Conservation (phyloP, 768 basidiomycete species). For the Tricholoma sp. region DNA sequence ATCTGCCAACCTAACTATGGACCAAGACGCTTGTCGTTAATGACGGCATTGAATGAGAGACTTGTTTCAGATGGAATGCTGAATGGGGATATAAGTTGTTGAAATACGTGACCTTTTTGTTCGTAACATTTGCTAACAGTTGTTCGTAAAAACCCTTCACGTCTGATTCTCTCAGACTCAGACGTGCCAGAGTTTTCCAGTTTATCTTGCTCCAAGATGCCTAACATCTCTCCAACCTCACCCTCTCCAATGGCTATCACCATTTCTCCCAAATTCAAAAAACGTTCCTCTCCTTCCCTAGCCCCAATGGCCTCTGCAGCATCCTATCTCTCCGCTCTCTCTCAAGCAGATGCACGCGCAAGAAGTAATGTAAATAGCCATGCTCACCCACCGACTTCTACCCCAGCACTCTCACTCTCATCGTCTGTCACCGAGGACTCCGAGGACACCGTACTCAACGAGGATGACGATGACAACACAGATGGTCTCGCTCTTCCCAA, state of each 20-base stretch:
- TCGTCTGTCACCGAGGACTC: slow-evolving; percentile 67
- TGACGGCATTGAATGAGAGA: too few species aligned
- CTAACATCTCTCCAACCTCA: slow-evolving; percentile 17
- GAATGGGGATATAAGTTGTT: not conserved
- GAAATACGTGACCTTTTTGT: not conserved
- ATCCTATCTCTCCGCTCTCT: slow-evolving; percentile 39
- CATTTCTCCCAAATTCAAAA: slow-evolving; percentile 57
- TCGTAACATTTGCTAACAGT: too few species aligned
- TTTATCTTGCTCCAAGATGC: slow-evolving; percentile 6
- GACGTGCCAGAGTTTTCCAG: not conserved
- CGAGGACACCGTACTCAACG: slow-evolving; percentile 60
- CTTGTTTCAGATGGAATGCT: not conserved
- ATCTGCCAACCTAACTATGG: too few species aligned
- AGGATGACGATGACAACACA: slow-evolving; percentile 43
- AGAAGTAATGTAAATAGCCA: slow-evolving; percentile 29
- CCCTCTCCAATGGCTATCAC: slow-evolving; percentile 64
- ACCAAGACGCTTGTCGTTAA: too few species aligned
- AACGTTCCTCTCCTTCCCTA: slow-evolving; percentile 33
- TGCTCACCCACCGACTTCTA: slow-evolving; percentile 47
- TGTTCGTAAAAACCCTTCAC: too few species aligned
- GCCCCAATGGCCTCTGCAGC: slow-evolving; percentile 34
- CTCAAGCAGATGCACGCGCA: slow-evolving; percentile 59
- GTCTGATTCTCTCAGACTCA: too few species aligned
- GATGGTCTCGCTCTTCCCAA: slow-evolving; percentile 58
- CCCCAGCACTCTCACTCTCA: slow-evolving; percentile 69